A percentile compares a stretch with the other conserved stretches of the same genome.
phyloP scores from a whole-genome alignment of 495 filamentous ascomycete genomes.

The Amphirosellinia nigrospora region DNA sequence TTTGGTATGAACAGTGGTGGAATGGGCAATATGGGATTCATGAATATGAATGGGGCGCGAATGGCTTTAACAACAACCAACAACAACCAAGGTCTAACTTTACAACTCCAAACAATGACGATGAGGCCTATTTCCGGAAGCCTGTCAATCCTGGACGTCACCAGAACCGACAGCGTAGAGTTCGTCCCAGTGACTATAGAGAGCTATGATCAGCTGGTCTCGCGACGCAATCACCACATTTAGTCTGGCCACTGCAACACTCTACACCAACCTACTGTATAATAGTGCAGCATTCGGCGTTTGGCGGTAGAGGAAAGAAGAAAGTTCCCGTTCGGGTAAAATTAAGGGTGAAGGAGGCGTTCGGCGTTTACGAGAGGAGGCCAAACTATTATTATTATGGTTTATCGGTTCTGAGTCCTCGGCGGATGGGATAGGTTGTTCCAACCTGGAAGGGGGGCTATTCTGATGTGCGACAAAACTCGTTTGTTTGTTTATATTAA shows the following conservation, averaged over 20 bases:
- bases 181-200: constrained; percentile 86
- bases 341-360: constrained; percentile 4
- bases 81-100: constrained; percentile 67
- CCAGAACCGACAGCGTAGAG: constrained; percentile 75
- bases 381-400: neutral
- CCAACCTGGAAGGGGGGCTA: neutral
- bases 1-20: constrained; percentile 57
- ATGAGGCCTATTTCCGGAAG: constrained; percentile 93
- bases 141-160: constrained; percentile 95
- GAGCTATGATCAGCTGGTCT: constrained; percentile 64
- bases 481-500: constrained; percentile 12
- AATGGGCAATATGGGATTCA: constrained; percentile 38
- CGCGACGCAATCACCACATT: neutral
- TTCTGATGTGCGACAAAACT: neutral
- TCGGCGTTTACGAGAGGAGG: constrained; percentile 18
- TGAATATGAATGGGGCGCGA: constrained; percentile 41
- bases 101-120: constrained; percentile 71
- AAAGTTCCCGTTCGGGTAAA: neutral
- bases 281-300: constrained; percentile 25
- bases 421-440: neutral
- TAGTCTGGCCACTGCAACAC: neutral
- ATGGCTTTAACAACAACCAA: constrained; percentile 49
- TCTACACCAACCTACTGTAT: constrained; percentile 18
- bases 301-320: constrained; percentile 1
- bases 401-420: neutral